Conservation (phyloP, 768 basidiomycete genomes). For the Mrakia blollopis region DNA sequence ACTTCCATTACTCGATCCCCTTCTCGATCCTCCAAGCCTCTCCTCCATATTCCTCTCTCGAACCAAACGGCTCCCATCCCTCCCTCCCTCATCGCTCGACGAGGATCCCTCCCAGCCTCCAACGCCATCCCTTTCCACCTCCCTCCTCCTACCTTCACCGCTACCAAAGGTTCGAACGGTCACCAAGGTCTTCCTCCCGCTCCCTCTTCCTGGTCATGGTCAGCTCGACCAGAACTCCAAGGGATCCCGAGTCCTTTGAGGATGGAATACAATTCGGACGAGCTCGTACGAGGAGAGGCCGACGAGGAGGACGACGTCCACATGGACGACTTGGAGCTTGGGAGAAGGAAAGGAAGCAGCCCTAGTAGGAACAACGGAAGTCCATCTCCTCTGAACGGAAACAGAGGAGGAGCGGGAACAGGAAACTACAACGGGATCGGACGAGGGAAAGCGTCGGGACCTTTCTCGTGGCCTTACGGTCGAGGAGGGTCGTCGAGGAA, state of each 20-base stretch:
- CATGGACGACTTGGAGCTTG: background rate
- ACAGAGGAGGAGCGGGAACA: background rate
- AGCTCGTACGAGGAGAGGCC: background rate
- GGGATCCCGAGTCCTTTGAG: slow-evolving; percentile 8
- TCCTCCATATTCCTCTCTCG: background rate
- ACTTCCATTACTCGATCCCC: background rate
- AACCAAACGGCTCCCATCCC: slow-evolving; percentile 6
- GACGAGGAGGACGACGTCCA: background rate
- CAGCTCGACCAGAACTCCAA: background rate
- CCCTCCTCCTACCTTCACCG: background rate
- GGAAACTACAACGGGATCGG: background rate
- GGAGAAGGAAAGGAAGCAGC: background rate
- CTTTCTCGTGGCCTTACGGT: background rate
- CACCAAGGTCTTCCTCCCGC: background rate
- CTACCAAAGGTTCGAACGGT: background rate
- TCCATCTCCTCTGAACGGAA: background rate
- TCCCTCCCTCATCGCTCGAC: slow-evolving; percentile 16
- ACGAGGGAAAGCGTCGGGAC: background rate
- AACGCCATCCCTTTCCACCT: background rate
- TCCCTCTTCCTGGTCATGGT: background rate
- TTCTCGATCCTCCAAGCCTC: background rate
- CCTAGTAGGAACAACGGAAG: background rate
- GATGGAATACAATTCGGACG: background rate
- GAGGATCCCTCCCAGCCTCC: slow-evolving; percentile 6
- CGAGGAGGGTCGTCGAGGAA: slow-evolving; percentile 13